These are phyloP conservation scores for Fermentozyma sake DNA, from an alignment of 1,139 yeast species.

Conservation along the genomic window DNA sequence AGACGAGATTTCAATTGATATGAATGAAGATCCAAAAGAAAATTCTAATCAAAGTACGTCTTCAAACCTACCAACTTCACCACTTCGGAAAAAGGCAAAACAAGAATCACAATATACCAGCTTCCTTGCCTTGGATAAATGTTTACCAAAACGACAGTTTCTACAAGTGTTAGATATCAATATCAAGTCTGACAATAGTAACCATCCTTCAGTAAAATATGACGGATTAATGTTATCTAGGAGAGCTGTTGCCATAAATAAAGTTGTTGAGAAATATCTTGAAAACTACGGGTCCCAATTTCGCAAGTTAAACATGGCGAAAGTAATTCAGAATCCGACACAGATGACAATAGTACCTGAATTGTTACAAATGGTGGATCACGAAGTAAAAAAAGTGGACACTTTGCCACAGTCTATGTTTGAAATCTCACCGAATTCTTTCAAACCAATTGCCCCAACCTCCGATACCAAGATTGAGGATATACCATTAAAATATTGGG, in stretches of 20 bases:
- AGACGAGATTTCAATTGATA: constrained; percentile 18
- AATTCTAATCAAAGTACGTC: neutral
- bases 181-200: constrained; percentile 15
- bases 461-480: constrained; percentile 9
- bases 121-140: constrained; percentile 84
- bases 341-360: constrained; percentile 13
- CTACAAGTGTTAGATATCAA: constrained; percentile 40
- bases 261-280: constrained; percentile 33
- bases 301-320: constrained; percentile 6
- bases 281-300: constrained; percentile 8
- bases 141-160: constrained; percentile 58
- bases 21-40: constrained; percentile 17
- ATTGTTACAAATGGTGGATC: constrained; percentile 17
- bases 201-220: constrained; percentile 17
- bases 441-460: constrained; percentile 28
- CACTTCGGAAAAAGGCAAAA: constrained; percentile 1
- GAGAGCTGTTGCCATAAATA: constrained; percentile 46
- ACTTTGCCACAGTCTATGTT: constrained; percentile 11
- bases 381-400: constrained; percentile 15
- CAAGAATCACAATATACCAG: constrained; percentile 28
- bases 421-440: constrained; percentile 20
- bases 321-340: constrained; percentile 5
- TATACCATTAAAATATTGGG: constrained; percentile 27
- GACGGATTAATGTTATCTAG: constrained; percentile 34
- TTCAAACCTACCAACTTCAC: constrained; percentile 5